Conservation (phyloP, 1,284 basidiomycete species). For the Boletus coffeatus region DNA sequence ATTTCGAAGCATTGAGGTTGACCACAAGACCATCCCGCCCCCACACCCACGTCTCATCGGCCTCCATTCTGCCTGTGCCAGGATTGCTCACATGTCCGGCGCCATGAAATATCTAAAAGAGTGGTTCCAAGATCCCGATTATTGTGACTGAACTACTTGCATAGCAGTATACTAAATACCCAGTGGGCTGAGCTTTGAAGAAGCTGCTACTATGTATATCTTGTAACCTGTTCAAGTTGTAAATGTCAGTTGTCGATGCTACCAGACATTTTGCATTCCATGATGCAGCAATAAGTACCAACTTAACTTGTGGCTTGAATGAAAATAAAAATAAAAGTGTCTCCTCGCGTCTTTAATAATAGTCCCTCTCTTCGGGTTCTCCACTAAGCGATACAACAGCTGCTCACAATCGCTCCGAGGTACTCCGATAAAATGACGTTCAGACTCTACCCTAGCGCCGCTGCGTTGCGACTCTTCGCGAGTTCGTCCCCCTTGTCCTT, state of each 20-base stretch:
- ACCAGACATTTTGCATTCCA: no score
- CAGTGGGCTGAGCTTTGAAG: not conserved
- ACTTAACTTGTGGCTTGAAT: no score
- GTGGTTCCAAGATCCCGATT: not conserved
- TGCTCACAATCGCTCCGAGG: conserved; percentile 47
- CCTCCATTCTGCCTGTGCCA: not conserved
- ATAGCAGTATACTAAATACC: not conserved
- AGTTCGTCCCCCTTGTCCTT: conserved; percentile 44
- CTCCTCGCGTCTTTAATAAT: no score
- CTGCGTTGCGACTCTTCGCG: conserved; percentile 73
- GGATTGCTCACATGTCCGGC: not conserved
- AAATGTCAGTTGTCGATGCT: no score
- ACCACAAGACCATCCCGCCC: not conserved
- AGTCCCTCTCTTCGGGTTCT: not conserved
- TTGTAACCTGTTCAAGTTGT: not conserved
- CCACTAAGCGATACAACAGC: conserved; percentile 27
- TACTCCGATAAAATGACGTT: conserved; percentile 59
- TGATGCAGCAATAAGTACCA: no score
- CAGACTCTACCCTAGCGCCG: conserved; percentile 36
- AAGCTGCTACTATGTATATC: not conserved
- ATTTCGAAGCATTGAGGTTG: not conserved
- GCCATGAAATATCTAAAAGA: not conserved
- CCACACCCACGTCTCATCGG: not conserved
- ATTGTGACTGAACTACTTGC: not conserved
- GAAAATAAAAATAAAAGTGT: no score